Conservation (phyloP, 2,329 filamentous ascomycete genomes). For the Fusarium scirpi region DNA sequence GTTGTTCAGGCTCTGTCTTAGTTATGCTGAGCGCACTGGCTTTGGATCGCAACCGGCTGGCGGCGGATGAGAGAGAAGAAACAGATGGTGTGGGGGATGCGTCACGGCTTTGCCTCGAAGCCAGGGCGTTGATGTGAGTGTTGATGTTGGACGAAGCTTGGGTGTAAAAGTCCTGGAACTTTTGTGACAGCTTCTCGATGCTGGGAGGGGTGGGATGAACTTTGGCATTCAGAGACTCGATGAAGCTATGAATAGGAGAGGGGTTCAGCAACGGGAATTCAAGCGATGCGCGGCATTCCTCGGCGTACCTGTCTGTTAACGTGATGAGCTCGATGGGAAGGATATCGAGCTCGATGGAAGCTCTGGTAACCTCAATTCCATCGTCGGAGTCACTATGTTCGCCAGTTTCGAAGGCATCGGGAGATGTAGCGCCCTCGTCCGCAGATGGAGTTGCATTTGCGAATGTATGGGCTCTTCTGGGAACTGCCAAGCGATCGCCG, state of each 20-base stretch:
- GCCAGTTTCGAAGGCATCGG: conserved; percentile 64
- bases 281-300: conserved; percentile 2
- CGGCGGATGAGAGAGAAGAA: conserved; percentile 68
- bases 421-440: conserved; percentile 47
- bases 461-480: conserved; percentile 62
- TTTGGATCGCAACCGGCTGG: conserved; percentile 68
- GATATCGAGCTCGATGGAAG: conserved; percentile 82
- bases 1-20: conserved; percentile 68
- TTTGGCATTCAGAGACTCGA: conserved; percentile 89
- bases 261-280: conserved; percentile 16
- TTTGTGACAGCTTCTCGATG: conserved; percentile 82
- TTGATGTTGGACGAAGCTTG: conserved; percentile 84
- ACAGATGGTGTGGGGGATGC: conserved; percentile 66
- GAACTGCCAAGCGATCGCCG: conserved; percentile 49
- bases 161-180: conserved; percentile 95
- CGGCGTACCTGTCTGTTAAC: conserved; percentile 82
- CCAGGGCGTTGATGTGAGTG: conserved; percentile 86
- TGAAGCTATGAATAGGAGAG: conserved; percentile 71
- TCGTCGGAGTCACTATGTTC: conserved; percentile 59
- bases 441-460: conserved; percentile 53
- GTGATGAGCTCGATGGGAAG: conserved; percentile 94
- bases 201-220: conserved; percentile 86
- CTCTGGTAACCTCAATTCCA: conserved; percentile 59
- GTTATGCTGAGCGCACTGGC: conserved; percentile 65
- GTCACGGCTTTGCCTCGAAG: conserved; percentile 78